A percentile compares a stretch with the other conserved stretches of the same genome.
These are phyloP conservation scores for Lachnellula occidentalis DNA, from an alignment of 2,329 filamentous ascomycete species.

Conservation along the genomic window DNA sequence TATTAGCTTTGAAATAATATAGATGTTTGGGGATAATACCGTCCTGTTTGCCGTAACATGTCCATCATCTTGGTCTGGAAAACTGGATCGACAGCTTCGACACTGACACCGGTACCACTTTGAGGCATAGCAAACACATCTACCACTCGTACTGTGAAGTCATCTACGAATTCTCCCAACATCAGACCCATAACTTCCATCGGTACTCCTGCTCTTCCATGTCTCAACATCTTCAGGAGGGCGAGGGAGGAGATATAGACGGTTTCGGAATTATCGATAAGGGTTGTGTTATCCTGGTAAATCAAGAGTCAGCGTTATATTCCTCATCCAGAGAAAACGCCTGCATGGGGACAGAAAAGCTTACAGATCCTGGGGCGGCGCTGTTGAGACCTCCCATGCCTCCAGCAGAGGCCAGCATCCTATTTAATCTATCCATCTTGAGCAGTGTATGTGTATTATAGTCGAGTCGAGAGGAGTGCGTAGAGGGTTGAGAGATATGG, in stretches of 20 bases:
- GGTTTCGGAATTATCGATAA: constrained; percentile 98
- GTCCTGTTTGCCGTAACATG: constrained; percentile 94
- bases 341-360: constrained; percentile 20
- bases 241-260: constrained; percentile 98
- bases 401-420: constrained; percentile 73
- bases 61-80: constrained; percentile 99
- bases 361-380: constrained; percentile 55
- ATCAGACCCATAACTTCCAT: constrained; percentile 99
- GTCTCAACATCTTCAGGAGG: constrained; percentile 95
- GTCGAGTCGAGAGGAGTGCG: neutral
- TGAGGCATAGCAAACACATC: constrained; percentile 99
- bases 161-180: constrained; percentile 97
- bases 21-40: constrained; percentile 46
- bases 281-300: constrained; percentile 72
- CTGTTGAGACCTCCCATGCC: constrained; percentile 57
- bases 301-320: constrained; percentile 10
- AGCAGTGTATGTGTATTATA: neutral
- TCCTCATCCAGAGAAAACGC: neutral
- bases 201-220: constrained; percentile 92
- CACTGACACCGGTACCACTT: constrained; percentile 94
- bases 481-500: neutral
- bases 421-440: constrained; percentile 84
- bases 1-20: constrained; percentile 3
- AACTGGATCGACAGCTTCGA: constrained; percentile 95
- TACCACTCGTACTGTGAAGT: constrained; percentile 96